Evolutionary conservation across 1,284 basidiomycete genomes (phyloP), one percentile per base, ranked within the genome.

Genomic region (Fomitopsis schrenkii): DNA sequence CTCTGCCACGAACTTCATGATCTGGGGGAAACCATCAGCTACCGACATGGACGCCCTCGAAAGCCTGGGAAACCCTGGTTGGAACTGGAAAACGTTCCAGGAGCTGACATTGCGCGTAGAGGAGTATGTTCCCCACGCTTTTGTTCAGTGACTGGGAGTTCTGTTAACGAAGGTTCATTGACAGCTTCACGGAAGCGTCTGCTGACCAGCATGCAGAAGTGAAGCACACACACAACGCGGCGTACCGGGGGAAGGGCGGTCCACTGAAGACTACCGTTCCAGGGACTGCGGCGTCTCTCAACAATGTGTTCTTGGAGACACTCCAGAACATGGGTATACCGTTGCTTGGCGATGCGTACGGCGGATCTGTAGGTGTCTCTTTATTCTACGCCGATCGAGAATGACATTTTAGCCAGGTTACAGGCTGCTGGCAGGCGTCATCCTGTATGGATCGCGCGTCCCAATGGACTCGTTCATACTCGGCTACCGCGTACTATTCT

Each of bases 381-480:
- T 33, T 8, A 33, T 8, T 33, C 30, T 8, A 5, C 8, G 8
- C 30, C 8, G 30, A 33, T 33, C 30, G 5, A 8, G 8, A 33
- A 33, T 33, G 8, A 33, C 30, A 33, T 8, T 8, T 8, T 33
- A 8, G 30, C 30, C 30, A 33, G 30, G 30, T 33, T 8, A 33
- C 30, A 33, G 30, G 30, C 30, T 33, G 30, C 30, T 33, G 30
- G 30, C 30, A 33, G 30, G 30, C 30, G 4, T 33, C 30, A 33
- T 33, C 66, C 3, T 61, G 60, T 22, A 70, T 64, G 6, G 63
- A 72, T 46, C 70, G 74, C 52, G 66, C 70, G 3, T 64, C 57
- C 40, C 70, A 68, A 9, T 64, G 67, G 30, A 72, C 69, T 45
- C 70, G 73, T 4, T 66, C 66, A 10, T 74, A 74, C 59, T 60